Evolutionary conservation across 352 stramenopile genomes (phyloP).

Genomic region (Pythium dissotocum): DNA sequence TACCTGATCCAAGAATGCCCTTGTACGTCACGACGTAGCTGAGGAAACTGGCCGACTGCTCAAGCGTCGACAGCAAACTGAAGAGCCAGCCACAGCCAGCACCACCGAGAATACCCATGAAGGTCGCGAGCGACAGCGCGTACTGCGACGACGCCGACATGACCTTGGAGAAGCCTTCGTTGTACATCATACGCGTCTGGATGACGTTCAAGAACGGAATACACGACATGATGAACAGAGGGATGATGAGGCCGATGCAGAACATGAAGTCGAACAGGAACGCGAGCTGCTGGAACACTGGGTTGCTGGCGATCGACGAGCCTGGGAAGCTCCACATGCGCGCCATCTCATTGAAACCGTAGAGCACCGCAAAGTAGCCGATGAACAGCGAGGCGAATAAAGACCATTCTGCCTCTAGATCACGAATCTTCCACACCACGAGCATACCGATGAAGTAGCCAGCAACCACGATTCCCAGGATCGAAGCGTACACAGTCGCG

Average conservation of each 20-base stretch:
- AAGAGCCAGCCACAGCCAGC: conserved; percentile 81
- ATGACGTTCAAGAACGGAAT: conserved; percentile 89
- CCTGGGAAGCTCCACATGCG: conserved; percentile 82
- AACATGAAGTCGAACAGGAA: conserved; percentile 90
- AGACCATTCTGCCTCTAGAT: conserved; percentile 29
- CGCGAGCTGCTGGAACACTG: conserved; percentile 77
- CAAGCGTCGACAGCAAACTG: conserved; percentile 70
- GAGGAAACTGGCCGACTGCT: conserved; percentile 74
- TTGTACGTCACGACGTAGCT: conserved; percentile 79
- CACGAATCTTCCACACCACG: conserved; percentile 40
- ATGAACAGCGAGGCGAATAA: conserved; percentile 59
- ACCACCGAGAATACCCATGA: conserved; percentile 73
- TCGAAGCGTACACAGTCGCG: conserved; percentile 50
- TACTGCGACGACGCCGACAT: conserved; percentile 87
- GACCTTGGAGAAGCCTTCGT: conserved; percentile 86
- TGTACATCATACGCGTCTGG: conserved; percentile 91
- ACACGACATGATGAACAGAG: conserved; percentile 75
- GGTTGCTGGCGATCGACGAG: conserved; percentile 58
- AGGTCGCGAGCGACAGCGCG: conserved; percentile 79
- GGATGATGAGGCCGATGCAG: conserved; percentile 66
- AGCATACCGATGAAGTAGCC: conserved; percentile 53
- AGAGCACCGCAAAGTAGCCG: conserved; percentile 71
- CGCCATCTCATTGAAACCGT: conserved; percentile 84
- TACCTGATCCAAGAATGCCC: conserved; percentile 48
- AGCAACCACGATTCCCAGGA: conserved; percentile 37